A percentile compares a stretch with the other conserved stretches of the same genome.
These are phyloP conservation scores for Penicillium silybi DNA, from an alignment of 495 filamentous ascomycete species.

Conservation along the genomic window DNA sequence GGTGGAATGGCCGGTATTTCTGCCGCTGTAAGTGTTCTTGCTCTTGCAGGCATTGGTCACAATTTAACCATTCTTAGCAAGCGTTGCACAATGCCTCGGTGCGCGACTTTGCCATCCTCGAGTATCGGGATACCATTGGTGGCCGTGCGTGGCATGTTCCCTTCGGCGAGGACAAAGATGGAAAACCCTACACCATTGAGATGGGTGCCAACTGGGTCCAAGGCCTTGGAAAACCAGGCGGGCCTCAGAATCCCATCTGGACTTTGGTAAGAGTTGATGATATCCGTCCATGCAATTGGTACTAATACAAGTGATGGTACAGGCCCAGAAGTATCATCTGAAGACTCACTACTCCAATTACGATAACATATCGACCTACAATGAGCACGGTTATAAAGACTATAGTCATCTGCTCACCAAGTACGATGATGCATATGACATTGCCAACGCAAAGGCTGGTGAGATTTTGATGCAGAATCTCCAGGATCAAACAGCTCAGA, in stretches of 20 bases:
- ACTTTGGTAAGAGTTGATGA: constrained; percentile 1
- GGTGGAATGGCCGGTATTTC: constrained; percentile 58
- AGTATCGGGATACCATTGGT: constrained; percentile 18
- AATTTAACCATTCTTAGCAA: constrained; percentile 6
- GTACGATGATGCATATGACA: constrained; percentile 4
- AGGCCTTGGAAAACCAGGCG: constrained; percentile 16
- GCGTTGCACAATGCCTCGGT: constrained; percentile 16
- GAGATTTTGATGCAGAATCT: constrained; percentile 52
- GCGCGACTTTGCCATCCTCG: constrained; percentile 19
- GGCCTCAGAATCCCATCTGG: constrained; percentile 20
- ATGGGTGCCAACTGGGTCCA: constrained; percentile 21
- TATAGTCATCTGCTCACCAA: constrained; percentile 11
- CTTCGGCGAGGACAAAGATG: constrained; percentile 16
- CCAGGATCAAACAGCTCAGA: constrained; percentile 59
- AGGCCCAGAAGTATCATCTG: constrained; percentile 14
- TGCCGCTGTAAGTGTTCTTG: constrained; percentile 46
- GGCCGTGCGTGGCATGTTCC: constrained; percentile 14
- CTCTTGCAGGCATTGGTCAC: too few species aligned
- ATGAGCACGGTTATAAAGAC: constrained; percentile 16
- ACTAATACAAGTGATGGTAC: not conserved
- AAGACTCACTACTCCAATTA: constrained; percentile 19
- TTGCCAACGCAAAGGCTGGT: constrained; percentile 8
- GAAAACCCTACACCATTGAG: constrained; percentile 17
- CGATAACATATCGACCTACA: constrained; percentile 17
- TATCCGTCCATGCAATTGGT: not conserved